Conservation (phyloP, 441 rosid genomes). For the Dalechampia spathulata region DNA sequence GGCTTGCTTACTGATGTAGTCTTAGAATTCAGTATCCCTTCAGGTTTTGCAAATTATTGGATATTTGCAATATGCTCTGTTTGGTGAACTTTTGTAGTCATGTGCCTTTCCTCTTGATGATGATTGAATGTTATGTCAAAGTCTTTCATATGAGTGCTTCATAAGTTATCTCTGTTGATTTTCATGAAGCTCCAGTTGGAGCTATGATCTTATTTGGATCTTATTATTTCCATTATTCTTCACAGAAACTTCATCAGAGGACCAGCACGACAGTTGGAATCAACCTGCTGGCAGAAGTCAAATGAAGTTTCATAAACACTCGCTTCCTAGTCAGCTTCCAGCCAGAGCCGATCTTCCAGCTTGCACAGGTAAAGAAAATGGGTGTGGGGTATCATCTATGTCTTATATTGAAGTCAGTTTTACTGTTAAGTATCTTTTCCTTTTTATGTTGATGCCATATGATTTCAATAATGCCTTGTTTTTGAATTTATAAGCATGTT, state of each 20-base stretch:
- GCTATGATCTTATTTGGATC: slow-evolving; percentile 10
- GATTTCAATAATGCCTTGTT: neutral
- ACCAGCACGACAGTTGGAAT: slow-evolving; percentile 53
- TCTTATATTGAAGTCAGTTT: neutral
- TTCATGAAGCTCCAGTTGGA: slow-evolving; percentile 4
- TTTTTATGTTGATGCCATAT: neutral
- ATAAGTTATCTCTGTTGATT: slow-evolving; percentile 7
- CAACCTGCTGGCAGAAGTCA: slow-evolving; percentile 46
- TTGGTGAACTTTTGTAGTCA: neutral
- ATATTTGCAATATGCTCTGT: neutral
- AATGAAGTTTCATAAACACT: slow-evolving; percentile 45
- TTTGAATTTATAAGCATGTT: neutral
- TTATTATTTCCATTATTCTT: slow-evolving; percentile 13
- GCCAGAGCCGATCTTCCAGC: slow-evolving; percentile 83
- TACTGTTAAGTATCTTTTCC: neutral
- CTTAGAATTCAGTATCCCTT: neutral
- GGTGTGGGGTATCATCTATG: neutral
- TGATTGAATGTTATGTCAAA: neutral
- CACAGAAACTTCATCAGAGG: slow-evolving; percentile 54
- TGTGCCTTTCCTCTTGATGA: neutral
- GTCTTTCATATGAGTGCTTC: slow-evolving; percentile 1
- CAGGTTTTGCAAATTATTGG: too few relatives aligned
- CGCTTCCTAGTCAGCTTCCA: slow-evolving; percentile 87
- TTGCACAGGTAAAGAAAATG: slow-evolving; percentile 50
- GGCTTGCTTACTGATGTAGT: neutral